Conservation (phyloP, 306 rosid species). For the Vigna trinervia region DNA sequence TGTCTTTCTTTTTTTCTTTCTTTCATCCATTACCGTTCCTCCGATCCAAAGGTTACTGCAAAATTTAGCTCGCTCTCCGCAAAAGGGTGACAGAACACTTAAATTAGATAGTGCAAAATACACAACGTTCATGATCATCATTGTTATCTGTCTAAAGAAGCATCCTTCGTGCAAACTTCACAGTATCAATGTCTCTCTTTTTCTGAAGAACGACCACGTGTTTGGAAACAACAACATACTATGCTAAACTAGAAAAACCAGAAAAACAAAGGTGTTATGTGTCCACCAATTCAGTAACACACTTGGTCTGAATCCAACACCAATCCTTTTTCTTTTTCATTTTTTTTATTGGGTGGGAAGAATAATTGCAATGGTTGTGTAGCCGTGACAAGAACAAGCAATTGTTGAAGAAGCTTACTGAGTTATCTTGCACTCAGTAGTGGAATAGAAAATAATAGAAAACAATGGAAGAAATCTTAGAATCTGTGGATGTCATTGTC, state of each 20-base stretch:
- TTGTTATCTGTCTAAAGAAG: conserved; percentile 1
- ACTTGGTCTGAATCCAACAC: background rate
- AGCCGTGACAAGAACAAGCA: conserved; percentile 52
- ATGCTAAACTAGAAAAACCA: background rate
- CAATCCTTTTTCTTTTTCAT: conserved; percentile 28
- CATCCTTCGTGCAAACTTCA: background rate
- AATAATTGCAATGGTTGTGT: conserved; percentile 1
- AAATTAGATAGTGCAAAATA: no score
- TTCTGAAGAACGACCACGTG: conserved; percentile 5
- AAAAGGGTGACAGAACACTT: background rate
- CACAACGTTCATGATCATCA: background rate
- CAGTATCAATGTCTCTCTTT: background rate
- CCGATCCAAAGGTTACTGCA: no score
- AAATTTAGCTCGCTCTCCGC: background rate
- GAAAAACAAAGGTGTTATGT: background rate
- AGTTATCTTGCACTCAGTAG: conserved; percentile 37
- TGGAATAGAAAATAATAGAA: conserved; percentile 29
- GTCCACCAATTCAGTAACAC: conserved; percentile 3
- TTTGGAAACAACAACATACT: background rate
- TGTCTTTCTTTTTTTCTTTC: no score
- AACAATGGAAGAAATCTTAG: background rate
- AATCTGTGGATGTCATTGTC: conserved; percentile 34
- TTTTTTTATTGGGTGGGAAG: conserved; percentile 3
- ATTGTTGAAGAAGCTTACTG: conserved; percentile 45
- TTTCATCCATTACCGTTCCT: no score